Evolutionary conservation across 2,329 filamentous ascomycete genomes (phyloP), one percentile per base, ranked within the genome.

Genomic region (Fusarium sp.): DNA sequence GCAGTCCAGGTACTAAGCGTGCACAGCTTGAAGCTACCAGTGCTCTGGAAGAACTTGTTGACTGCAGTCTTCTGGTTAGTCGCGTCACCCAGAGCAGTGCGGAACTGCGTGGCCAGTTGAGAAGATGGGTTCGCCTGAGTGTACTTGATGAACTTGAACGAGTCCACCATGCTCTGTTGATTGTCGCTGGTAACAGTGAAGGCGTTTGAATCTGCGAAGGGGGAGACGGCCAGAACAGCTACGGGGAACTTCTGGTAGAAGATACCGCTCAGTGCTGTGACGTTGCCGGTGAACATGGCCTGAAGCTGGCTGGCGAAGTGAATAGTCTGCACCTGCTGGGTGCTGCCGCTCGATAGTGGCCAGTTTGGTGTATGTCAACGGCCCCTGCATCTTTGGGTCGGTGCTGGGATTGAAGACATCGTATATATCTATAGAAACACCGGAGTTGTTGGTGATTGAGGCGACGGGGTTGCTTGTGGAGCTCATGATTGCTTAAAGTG

Each of bases 91-190:
- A 63, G 21, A 9, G 60, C 60, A 4, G 23, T 23, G 5, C 37
- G 42, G 6, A 63, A 63, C 3, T 35, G n/a, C 1, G 37, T 60
- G 0, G 60, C 60, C 29, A 31, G 21, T 0, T 27, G 14, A 2
- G 60, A 49, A 0, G 44, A 49, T 0, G 60, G 55, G 23, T 63
- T 49, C 1, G 60, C 54, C 19, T 63, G 60, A 1, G 10, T 2
- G 37, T 60, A 63, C 25, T 63, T 63, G 60, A 63, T 63, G 55
- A 63, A 63, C 37, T 63, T 41, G 44, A 63, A 63, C 0, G 60
- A 60, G 37, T 63, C 37, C 6, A 49, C 54, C 60, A 63, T 63
- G 16, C 35, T 49, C 33, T 63, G 54, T 35, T 37, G 19, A 25
- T 41, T 63, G 12, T 60, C 37, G 0, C 27, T 60, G 0, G 29